phyloP scores from a whole-genome alignment of 768 basidiomycete species.

The Pulveroboletus sp. region DNA sequence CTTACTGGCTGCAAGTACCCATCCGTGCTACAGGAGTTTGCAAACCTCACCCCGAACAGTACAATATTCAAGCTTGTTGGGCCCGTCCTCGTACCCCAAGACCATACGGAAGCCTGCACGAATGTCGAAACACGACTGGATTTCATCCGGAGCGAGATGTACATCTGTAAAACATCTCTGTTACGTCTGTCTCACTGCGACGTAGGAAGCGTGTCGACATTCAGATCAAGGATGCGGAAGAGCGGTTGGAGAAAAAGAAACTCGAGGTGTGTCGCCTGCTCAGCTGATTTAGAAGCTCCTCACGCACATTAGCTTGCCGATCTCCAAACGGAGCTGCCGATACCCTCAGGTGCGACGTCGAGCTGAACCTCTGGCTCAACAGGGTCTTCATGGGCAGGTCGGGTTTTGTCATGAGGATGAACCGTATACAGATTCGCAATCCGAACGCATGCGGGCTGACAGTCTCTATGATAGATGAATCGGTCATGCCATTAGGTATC shows the following conservation, averaged over 20 bases:
- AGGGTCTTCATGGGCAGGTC: background rate
- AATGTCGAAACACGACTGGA: constrained; percentile 89
- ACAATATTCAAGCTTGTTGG: constrained; percentile 88
- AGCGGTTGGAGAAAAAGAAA: constrained; percentile 78
- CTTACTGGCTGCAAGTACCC: background rate
- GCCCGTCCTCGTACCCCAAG: constrained; percentile 86
- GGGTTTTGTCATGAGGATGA: background rate
- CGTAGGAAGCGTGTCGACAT: constrained; percentile 70
- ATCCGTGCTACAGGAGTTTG: constrained; percentile 64
- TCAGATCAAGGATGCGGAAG: constrained; percentile 75
- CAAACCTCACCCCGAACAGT: constrained; percentile 65
- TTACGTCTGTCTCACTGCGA: constrained; percentile 6
- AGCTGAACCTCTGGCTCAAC: constrained; percentile 1
- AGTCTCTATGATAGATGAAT: background rate
- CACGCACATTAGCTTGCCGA: constrained; percentile 51
- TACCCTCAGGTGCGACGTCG: constrained; percentile 27
- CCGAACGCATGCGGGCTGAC: background rate
- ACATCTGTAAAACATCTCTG: constrained; percentile 18
- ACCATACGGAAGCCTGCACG: constrained; percentile 76
- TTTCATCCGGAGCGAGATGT: constrained; percentile 89
- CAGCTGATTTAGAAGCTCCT: constrained; percentile 4
- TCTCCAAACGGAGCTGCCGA: constrained; percentile 53
- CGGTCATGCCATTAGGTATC: background rate
- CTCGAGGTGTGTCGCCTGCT: constrained; percentile 50
- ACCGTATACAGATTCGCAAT: background rate